These are phyloP conservation scores for Hanseniaspora pseudoguilliermondii DNA, from an alignment of 805 yeast species.

Conservation along the genomic window DNA sequence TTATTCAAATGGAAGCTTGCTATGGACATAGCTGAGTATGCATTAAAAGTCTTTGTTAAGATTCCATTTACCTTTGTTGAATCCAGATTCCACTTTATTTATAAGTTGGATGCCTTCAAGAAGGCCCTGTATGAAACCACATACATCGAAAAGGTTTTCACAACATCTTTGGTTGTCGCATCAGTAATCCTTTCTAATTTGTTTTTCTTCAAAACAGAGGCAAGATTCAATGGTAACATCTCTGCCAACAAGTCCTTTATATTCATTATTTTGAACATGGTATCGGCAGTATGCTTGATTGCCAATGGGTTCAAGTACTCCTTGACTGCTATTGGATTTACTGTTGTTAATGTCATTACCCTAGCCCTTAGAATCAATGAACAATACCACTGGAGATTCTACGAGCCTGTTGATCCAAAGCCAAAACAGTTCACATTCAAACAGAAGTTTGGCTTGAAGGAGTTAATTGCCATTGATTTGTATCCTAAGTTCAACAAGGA, in stretches of 20 bases:
- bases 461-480: conserved; percentile 11
- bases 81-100: conserved; percentile 7
- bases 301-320: conserved; percentile 27
- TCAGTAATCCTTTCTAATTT: conserved; percentile 30
- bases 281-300: conserved; percentile 29
- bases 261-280: conserved; percentile 29
- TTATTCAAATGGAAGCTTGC: conserved; percentile 4
- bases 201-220: conserved; percentile 27
- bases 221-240: conserved; percentile 26
- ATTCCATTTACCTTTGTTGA: conserved; percentile 13
- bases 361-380: conserved; percentile 30
- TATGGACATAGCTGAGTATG: neutral
- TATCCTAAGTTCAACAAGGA: conserved; percentile 12
- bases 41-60: conserved; percentile 5
- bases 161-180: conserved; percentile 23
- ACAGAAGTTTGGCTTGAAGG: conserved; percentile 10
- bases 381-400: conserved; percentile 13
- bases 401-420: conserved; percentile 12
- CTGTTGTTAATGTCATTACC: conserved; percentile 29
- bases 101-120: conserved; percentile 11
- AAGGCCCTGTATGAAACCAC: conserved; percentile 5
- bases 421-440: conserved; percentile 6
- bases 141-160: neutral
- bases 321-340: conserved; percentile 30
- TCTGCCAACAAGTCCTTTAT: conserved; percentile 32